Evolutionary conservation across 371 early-diverging fungal genomes (phyloP), one percentile per base, ranked within the genome.

Genomic region (Smittium mucronatum): DNA sequence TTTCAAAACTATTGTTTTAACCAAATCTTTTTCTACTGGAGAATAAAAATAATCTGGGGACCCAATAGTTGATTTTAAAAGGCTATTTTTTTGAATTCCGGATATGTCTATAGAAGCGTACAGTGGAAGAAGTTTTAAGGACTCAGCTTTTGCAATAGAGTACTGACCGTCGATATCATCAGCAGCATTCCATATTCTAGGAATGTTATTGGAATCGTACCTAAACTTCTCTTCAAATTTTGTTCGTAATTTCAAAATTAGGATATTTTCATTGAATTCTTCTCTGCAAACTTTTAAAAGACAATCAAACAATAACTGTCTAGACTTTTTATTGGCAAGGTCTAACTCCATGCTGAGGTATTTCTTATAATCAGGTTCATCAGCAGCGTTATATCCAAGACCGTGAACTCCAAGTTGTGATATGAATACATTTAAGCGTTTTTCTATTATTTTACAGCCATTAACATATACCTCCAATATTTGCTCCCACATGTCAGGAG

Each of bases 141-240:
- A 84, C 75, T 84, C 84, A 30, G 88, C 85, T 67, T 83, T 84
- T 25, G 95, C 91, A 34, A 74, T 74, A 57, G 83, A 83, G 79
- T 92, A 98, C 66, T 84, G 84, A 30, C 80, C 77, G 73, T 98
- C 97, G 64, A 98, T 95, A 78, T 95, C 93, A 78, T 97, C 97
- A 29, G 85, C 85, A 2, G 94, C 92, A 69, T 86, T 88, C 97
- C 97, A 98, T 25, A 98, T 90, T 34, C 92, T 82, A 8, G 98
- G 98, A 32, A 97, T 76, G 15, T 96, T 97, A 28, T 86, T 80
- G 1, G 88, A 91, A 71, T 96, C 97, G 75, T 96, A 95, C 64
- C 94, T 81, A 83, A 98, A 98, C 71, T 87, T 83, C 70, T 88
- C 88, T 77, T 97, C 95, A 70, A 97, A 92, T 58, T 86, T 69